phyloP scores from a whole-genome alignment of 306 rosid species.

The Hippophae gyantsensis region DNA sequence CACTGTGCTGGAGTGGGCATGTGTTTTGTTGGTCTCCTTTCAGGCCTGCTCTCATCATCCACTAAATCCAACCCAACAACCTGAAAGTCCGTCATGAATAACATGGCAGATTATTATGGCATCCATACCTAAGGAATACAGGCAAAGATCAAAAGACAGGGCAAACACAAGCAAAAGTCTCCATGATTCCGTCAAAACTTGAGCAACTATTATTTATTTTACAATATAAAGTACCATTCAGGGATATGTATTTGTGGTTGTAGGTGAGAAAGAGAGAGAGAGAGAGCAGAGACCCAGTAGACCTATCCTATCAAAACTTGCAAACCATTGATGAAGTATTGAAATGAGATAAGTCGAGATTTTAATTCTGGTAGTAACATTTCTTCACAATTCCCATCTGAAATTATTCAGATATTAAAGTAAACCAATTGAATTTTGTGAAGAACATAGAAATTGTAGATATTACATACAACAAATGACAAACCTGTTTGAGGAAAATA shows the following conservation, averaged over 20 bases:
- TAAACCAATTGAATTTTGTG: too few species aligned
- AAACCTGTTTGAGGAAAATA: constrained; percentile 89
- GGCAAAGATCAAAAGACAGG: neutral
- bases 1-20: constrained; percentile 97
- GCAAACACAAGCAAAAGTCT: constrained; percentile 8
- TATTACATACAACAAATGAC: constrained; percentile 3
- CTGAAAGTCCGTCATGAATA: constrained; percentile 20
- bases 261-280: neutral
- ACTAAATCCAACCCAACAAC: constrained; percentile 96
- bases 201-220: neutral
- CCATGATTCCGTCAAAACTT: constrained; percentile 4
- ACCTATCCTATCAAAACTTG: neutral
- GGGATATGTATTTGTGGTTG: neutral
- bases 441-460: neutral
- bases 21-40: constrained; percentile 97
- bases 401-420: neutral
- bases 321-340: neutral
- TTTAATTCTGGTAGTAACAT: neutral
- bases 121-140: neutral
- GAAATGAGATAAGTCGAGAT: neutral
- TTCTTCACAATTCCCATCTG: neutral
- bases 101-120: constrained; percentile 3
- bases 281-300: neutral
- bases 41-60: constrained; percentile 94
- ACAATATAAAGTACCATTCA: too few species aligned